phyloP scores from a whole-genome alignment of 108 stramenopile genomes.

The Cyclotella sp. region DNA sequence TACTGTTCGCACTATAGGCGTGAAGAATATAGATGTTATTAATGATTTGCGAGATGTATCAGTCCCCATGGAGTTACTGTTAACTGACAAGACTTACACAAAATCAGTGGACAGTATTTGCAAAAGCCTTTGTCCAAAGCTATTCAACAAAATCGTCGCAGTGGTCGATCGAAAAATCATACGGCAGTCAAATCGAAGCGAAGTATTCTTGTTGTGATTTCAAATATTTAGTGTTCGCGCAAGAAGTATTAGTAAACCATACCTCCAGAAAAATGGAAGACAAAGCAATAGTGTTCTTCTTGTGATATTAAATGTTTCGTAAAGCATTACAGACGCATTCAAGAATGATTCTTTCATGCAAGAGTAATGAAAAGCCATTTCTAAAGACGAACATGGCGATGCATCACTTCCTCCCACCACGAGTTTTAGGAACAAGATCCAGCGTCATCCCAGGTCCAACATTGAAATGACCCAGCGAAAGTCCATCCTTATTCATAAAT shows the following conservation, averaged over 20 bases:
- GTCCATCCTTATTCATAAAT: slow-evolving; percentile 76
- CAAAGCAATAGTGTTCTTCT: not conserved
- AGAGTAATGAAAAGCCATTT: not conserved
- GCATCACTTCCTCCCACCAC: slow-evolving; percentile 78
- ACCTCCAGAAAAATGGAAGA: no score
- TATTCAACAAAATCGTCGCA: slow-evolving; percentile 74
- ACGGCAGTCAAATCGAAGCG: slow-evolving; percentile 65
- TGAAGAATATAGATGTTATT: slow-evolving; percentile 74
- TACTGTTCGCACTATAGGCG: slow-evolving; percentile 79
- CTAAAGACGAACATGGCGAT: not conserved
- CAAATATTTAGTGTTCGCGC: not conserved
- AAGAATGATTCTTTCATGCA: not conserved
- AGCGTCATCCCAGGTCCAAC: slow-evolving; percentile 72
- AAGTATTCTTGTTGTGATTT: slow-evolving; percentile 69
- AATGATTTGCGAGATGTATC: slow-evolving; percentile 55
- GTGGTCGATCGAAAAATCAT: slow-evolving; percentile 78
- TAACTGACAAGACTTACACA: slow-evolving; percentile 52
- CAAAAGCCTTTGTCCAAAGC: slow-evolving; percentile 65
- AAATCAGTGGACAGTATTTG: slow-evolving; percentile 77
- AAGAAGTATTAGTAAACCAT: no score
- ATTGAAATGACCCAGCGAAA: slow-evolving; percentile 72
- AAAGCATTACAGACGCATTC: no score
- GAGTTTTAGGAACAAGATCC: slow-evolving; percentile 75
- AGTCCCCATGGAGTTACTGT: slow-evolving; percentile 76
- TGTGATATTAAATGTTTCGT: not conserved